phyloP scores from a whole-genome alignment of 2,329 filamentous ascomycete genomes.

The Sarocladiaceae sp. region DNA sequence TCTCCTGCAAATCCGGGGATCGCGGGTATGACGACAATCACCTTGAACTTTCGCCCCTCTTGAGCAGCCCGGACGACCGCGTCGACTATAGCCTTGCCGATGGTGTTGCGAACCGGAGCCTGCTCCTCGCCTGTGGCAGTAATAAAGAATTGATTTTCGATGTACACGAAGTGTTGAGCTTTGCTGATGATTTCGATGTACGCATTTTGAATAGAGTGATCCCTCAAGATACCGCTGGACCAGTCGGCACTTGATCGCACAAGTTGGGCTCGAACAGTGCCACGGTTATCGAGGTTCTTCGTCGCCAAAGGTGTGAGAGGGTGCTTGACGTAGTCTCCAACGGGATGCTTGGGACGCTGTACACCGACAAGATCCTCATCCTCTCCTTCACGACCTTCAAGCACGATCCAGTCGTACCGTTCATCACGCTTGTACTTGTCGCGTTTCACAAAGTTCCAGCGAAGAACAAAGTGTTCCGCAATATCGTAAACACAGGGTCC shows the following conservation, averaged over 20 bases:
- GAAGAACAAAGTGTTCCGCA: conserved; percentile 87
- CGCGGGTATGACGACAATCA: conserved; percentile 87
- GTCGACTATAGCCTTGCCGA: conserved; percentile 87
- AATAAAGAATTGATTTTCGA: conserved; percentile 99
- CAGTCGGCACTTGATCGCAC: conserved; percentile 90
- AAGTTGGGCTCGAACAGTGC: conserved; percentile 76
- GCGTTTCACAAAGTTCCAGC: conserved; percentile 96
- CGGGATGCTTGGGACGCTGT: conserved; percentile 82
- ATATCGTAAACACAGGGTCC: conserved; percentile 91
- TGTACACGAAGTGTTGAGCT: conserved; percentile 91
- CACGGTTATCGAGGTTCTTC: conserved; percentile 61
- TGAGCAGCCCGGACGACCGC: conserved; percentile 77
- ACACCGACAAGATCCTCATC: conserved; percentile 86
- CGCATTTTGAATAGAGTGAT: conserved; percentile 84
- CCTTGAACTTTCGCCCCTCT: conserved; percentile 80
- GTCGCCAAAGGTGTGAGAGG: conserved; percentile 65
- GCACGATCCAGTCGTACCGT: conserved; percentile 76
- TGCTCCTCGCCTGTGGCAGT: conserved; percentile 90
- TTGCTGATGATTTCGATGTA: conserved; percentile 81
- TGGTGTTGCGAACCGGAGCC: conserved; percentile 77
- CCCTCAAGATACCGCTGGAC: conserved; percentile 84
- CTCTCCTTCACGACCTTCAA: conserved; percentile 71
- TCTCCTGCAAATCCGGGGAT: conserved; percentile 95
- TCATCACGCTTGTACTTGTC: conserved; percentile 95
- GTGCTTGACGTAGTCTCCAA: conserved; percentile 82